Evolutionary conservation across 371 early-diverging fungal genomes (phyloP).

Genomic region (Nematocida sp.): DNA sequence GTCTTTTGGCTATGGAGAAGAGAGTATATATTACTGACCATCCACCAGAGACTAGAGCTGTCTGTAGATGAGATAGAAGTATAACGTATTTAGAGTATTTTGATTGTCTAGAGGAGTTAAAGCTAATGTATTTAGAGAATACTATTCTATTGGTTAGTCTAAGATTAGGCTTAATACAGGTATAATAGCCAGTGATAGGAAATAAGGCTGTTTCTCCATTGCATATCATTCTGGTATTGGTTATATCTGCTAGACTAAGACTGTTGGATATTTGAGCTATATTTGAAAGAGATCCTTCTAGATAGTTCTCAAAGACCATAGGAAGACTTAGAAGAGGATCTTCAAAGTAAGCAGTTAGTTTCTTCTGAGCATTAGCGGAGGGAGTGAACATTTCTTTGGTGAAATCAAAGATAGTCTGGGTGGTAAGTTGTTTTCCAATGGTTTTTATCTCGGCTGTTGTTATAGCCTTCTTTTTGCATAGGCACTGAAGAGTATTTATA

Average conservation of each 20-base stretch:
- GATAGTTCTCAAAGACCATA: slow-evolving; percentile 74
- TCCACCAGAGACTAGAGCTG: background rate
- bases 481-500: slow-evolving; percentile 81
- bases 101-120: background rate
- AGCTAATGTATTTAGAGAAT: slow-evolving; percentile 32
- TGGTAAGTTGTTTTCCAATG: slow-evolving; percentile 54
- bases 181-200: slow-evolving; percentile 39
- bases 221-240: background rate
- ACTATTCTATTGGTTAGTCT: background rate
- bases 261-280: slow-evolving; percentile 30
- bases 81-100: background rate
- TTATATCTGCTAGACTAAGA: slow-evolving; percentile 27
- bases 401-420: slow-evolving; percentile 76
- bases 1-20: background rate
- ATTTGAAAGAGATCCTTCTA: slow-evolving; percentile 43
- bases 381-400: slow-evolving; percentile 68
- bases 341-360: slow-evolving; percentile 80
- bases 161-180: slow-evolving; percentile 10
- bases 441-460: slow-evolving; percentile 76
- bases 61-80: background rate
- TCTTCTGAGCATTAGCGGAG: slow-evolving; percentile 68
- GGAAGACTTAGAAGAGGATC: slow-evolving; percentile 80
- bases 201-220: slow-evolving; percentile 11
- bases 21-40: slow-evolving; percentile 29
- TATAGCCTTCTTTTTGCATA: slow-evolving; percentile 69